Evolutionary conservation across 352 stramenopile genomes (phyloP).

Genomic region (Globisporangium recalcitrans): DNA sequence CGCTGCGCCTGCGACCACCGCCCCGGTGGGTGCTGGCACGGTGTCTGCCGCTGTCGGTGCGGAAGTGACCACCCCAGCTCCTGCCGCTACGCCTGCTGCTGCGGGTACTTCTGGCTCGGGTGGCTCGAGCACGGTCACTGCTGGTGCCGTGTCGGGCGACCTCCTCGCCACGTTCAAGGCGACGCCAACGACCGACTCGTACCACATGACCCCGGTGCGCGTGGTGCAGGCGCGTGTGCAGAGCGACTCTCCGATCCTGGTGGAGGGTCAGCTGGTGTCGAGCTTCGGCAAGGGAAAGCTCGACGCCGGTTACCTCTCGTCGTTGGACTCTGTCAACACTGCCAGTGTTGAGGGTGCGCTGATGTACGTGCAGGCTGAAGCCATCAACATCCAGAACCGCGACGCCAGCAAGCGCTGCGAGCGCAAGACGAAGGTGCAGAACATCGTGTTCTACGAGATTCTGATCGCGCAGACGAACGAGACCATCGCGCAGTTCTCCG

Average conservation of each 20-base stretch:
- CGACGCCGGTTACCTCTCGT: slow-evolving; percentile 49
- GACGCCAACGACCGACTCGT: not conserved
- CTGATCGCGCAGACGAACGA: slow-evolving; percentile 41
- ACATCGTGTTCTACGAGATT: slow-evolving; percentile 51
- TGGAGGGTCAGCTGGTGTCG: slow-evolving; percentile 57
- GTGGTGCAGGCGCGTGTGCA: slow-evolving; percentile 70
- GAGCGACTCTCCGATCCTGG: slow-evolving; percentile 51
- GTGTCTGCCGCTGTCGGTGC: not conserved
- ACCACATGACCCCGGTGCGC: slow-evolving; percentile 60
- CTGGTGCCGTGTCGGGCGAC: not conserved
- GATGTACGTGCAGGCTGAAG: slow-evolving; percentile 79
- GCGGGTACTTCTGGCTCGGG: not conserved
- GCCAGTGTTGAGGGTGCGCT: slow-evolving; percentile 63
- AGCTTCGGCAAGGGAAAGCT: slow-evolving; percentile 50
- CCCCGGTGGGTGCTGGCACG: not conserved
- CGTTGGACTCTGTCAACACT: slow-evolving; percentile 68
- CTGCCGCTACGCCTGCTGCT: not conserved
- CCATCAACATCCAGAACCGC: slow-evolving; percentile 61
- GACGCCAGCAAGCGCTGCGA: slow-evolving; percentile 39
- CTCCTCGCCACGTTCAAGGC: slow-evolving; percentile 5
- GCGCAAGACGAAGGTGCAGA: slow-evolving; percentile 47
- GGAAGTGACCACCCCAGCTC: not conserved
- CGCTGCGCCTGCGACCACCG: not conserved
- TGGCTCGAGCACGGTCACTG: not conserved
- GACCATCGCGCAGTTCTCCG: slow-evolving; percentile 34